Evolutionary conservation across 169 alveolate species (phyloP).

Genomic region (Cryptosporidium ryanae): DNA sequence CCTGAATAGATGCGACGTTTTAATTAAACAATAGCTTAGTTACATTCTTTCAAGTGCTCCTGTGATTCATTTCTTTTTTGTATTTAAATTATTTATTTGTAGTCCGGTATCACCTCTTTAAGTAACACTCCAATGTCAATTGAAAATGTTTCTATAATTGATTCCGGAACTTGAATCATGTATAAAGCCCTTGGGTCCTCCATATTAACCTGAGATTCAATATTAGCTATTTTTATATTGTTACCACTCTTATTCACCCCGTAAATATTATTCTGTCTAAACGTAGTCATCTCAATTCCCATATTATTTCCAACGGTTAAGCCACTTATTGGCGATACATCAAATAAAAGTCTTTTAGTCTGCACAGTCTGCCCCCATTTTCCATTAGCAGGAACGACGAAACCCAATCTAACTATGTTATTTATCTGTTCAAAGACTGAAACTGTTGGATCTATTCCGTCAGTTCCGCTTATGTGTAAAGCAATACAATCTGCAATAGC

Average conservation of each 20-base stretch:
- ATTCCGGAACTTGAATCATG: conserved; percentile 19
- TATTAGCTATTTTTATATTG: conserved; percentile 24
- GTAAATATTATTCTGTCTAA: background rate
- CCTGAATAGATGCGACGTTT: background rate
- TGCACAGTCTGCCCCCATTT: conserved; percentile 21
- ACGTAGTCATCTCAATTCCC: conserved; percentile 39
- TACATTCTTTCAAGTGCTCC: background rate
- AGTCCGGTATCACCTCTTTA: conserved; percentile 33
- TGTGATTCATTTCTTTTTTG: background rate
- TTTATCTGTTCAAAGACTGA: conserved; percentile 47
- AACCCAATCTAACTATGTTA: conserved; percentile 45
- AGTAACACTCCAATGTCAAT: conserved; percentile 45
- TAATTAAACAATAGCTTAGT: background rate
- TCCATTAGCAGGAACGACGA: conserved; percentile 31
- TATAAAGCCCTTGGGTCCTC: conserved; percentile 65
- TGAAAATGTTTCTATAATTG: conserved; percentile 59
- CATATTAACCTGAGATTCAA: conserved; percentile 32
- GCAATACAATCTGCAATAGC: conserved; percentile 70
- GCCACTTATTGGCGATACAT: conserved; percentile 43
- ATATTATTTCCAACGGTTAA: conserved; percentile 35
- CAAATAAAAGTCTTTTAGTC: conserved; percentile 5
- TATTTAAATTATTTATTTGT: background rate
- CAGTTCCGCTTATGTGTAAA: conserved; percentile 32
- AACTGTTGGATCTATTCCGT: conserved; percentile 69
- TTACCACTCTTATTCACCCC: background rate